phyloP scores from a whole-genome alignment of 1,284 basidiomycete genomes.

The Ganoderma resinaceum region DNA sequence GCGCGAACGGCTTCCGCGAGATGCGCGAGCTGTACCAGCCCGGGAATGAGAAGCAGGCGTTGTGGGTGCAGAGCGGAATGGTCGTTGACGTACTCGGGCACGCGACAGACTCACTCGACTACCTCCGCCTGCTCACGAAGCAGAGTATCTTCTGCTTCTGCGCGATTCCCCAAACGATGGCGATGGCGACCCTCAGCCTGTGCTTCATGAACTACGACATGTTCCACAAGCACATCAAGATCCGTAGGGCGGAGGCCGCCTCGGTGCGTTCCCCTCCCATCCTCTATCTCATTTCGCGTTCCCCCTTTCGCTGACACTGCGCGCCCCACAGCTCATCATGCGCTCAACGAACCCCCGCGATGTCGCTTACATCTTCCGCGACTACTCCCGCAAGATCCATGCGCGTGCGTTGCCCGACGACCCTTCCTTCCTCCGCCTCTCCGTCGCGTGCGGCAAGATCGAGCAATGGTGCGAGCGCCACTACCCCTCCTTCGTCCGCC shows the following conservation, averaged over 20 bases:
- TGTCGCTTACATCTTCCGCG: conserved; percentile 89
- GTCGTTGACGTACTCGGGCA: conserved; percentile 90
- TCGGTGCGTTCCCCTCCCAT: conserved; percentile 53
- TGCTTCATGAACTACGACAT: conserved; percentile 96
- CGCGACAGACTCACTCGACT: conserved; percentile 88
- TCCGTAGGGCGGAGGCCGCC: conserved; percentile 92
- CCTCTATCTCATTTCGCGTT: conserved; percentile 2
- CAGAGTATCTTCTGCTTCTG: conserved; percentile 98
- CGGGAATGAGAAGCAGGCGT: conserved; percentile 66
- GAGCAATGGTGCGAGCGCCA: conserved; percentile 92
- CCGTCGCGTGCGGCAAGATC: conserved; percentile 87
- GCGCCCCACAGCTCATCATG: conserved; percentile 79
- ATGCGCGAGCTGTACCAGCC: conserved; percentile 67
- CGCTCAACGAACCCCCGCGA: conserved; percentile 91
- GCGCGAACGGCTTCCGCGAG: conserved; percentile 57
- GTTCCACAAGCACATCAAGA: conserved; percentile 93
- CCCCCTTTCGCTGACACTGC: conserved; percentile 15
- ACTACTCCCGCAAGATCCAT: conserved; percentile 87
- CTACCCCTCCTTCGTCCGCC: conserved; percentile 84
- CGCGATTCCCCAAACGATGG: conserved; percentile 96
- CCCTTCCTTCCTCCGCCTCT: conserved; percentile 86
- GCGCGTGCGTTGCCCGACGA: conserved; percentile 81
- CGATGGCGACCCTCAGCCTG: conserved; percentile 90
- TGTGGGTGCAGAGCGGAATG: conserved; percentile 89
- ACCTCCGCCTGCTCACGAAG: conserved; percentile 87